phyloP scores from a whole-genome alignment of 1,284 basidiomycete genomes.

The Kalmanozyma brasiliensis region DNA sequence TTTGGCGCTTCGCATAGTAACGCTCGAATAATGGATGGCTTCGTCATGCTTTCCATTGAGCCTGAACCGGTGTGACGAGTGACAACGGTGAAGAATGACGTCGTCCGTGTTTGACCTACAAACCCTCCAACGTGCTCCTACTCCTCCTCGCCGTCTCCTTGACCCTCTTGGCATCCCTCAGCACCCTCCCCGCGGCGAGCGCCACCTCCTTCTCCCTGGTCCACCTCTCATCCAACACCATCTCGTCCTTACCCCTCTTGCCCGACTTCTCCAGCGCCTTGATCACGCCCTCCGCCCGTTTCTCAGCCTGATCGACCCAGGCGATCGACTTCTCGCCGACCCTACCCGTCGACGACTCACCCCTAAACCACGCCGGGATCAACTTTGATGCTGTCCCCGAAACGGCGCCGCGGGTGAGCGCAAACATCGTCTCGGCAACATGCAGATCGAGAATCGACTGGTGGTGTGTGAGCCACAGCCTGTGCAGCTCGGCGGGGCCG shows the following conservation, averaged over 20 bases:
- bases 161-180: slow-evolving; percentile 37
- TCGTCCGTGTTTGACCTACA: too few species aligned
- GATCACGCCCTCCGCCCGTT: slow-evolving; percentile 12
- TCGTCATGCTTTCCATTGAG: too few species aligned
- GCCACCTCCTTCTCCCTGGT: slow-evolving; percentile 3
- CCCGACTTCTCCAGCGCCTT: slow-evolving; percentile 1
- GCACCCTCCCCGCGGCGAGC: slow-evolving; percentile 22
- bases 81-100: too few species aligned
- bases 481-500: slow-evolving; percentile 30
- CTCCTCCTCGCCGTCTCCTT: slow-evolving; percentile 10
- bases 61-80: too few species aligned
- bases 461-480: slow-evolving; percentile 49
- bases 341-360: not conserved
- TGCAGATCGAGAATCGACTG: slow-evolving; percentile 53
- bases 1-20: too few species aligned
- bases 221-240: slow-evolving; percentile 14
- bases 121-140: slow-evolving; percentile 10
- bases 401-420: slow-evolving; percentile 26
- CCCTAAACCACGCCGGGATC: slow-evolving; percentile 1
- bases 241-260: not conserved
- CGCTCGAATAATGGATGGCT: too few species aligned
- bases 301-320: slow-evolving; percentile 35
- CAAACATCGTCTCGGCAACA: slow-evolving; percentile 60
- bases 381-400: not conserved
- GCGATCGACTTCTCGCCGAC: slow-evolving; percentile 11